Evolutionary conservation across 345 rosid species (phyloP).

Genomic region (Laguncularia racemosa): DNA sequence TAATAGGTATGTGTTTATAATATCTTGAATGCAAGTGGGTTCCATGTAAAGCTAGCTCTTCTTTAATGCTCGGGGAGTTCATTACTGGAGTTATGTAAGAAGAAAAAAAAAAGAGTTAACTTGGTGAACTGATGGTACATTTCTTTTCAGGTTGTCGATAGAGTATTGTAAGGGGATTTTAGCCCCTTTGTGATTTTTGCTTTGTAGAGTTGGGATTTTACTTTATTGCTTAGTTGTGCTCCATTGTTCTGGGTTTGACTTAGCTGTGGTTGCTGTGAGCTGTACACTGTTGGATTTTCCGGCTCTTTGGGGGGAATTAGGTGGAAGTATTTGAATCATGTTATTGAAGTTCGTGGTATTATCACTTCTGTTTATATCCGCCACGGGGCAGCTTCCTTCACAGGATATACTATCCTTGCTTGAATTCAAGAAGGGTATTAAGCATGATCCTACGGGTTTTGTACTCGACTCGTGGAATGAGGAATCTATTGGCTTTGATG

Average conservation of each 20-base stretch:
- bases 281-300: not conserved
- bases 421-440: conserved; percentile 89
- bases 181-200: not conserved
- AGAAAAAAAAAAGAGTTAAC: no score
- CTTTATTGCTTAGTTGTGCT: no score
- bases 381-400: conserved; percentile 90
- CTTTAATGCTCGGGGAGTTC: conserved; percentile 21
- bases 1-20: no score
- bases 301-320: conserved; percentile 7
- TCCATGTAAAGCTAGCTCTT: conserved; percentile 15
- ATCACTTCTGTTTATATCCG: conserved; percentile 34
- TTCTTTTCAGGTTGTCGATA: no score
- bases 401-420: conserved; percentile 93
- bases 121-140: no score
- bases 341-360: conserved; percentile 37
- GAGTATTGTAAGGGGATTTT: no score
- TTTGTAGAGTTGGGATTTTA: conserved; percentile 1
- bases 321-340: conserved; percentile 29
- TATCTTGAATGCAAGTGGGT: no score
- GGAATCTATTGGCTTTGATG: conserved; percentile 88
- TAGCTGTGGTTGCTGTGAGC: not conserved
- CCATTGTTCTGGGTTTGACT: no score
- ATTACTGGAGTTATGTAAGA: not conserved
- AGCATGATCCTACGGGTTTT: conserved; percentile 95
- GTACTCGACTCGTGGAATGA: conserved; percentile 93